A percentile compares a stretch with the other conserved stretches of the same genome.
Conservation (phyloP, 2,329 filamentous ascomycete genomes). For the Aspergillus unguis region DNA sequence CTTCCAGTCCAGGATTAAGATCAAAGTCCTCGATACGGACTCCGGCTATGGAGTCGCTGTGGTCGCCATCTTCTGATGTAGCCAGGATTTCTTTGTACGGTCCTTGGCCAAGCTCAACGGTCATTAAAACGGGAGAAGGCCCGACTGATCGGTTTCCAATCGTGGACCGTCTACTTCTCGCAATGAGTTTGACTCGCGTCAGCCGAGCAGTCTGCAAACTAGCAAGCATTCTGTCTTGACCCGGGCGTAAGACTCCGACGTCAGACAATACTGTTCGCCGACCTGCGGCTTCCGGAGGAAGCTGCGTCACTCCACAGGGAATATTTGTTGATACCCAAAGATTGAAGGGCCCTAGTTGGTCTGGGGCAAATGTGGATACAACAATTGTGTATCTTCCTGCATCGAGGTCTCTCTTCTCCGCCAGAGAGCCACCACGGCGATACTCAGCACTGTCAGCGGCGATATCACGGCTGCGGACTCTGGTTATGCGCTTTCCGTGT, state of each 20-base stretch:
- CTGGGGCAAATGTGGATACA: conserved; percentile 83
- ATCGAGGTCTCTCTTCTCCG: conserved; percentile 59
- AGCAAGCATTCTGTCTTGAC: conserved; percentile 53
- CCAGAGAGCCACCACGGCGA: conserved; percentile 71
- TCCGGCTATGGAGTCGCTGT: conserved; percentile 63
- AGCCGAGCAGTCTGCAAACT: conserved; percentile 52
- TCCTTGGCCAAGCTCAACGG: conserved; percentile 69
- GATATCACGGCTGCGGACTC: conserved; percentile 70
- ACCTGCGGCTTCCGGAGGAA: conserved; percentile 73
- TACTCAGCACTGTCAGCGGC: conserved; percentile 86
- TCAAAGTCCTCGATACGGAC: conserved; percentile 73
- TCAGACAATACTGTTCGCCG: conserved; percentile 55
- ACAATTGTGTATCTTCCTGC: conserved; percentile 80
- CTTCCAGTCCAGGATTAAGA: conserved; percentile 61
- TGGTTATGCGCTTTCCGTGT: conserved; percentile 65
- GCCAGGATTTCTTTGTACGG: conserved; percentile 64
- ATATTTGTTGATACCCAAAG: conserved; percentile 67
- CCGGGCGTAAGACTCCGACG: conserved; percentile 50
- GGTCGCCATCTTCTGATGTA: conserved; percentile 69
- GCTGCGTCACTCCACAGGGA: conserved; percentile 53
- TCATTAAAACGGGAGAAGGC: conserved; percentile 61
- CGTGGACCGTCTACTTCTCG: conserved; percentile 45
- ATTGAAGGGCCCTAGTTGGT: conserved; percentile 70
- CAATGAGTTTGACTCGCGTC: conserved; percentile 60
- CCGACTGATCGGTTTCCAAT: conserved; percentile 38